phyloP scores from a whole-genome alignment of 306 rosid species.

The Dryas drummondii region DNA sequence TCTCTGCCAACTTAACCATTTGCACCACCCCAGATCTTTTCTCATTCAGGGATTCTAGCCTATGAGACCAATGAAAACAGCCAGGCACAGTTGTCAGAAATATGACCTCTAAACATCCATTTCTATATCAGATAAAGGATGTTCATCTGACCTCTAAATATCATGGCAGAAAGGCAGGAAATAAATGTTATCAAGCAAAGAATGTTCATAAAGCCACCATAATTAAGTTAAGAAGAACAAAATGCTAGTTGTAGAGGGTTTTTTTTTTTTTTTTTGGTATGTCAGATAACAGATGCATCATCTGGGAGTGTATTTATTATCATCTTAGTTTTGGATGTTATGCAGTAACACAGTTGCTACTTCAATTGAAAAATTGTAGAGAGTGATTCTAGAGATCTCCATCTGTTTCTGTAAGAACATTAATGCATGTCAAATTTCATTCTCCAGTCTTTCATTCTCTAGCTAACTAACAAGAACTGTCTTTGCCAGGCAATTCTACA shows the following conservation, averaged over 20 bases:
- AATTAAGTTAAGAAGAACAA: background rate
- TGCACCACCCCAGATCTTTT: conserved; percentile 90
- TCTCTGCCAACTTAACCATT: conserved; percentile 97
- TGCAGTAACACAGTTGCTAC: background rate
- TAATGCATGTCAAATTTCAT: background rate
- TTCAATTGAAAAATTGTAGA: background rate
- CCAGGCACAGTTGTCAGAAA: background rate
- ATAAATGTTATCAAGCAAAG: background rate
- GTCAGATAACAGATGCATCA: background rate
- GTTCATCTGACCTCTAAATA: background rate
- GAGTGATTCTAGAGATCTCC: background rate
- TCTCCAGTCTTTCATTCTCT: background rate
- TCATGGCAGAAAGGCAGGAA: background rate
- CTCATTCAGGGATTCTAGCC: conserved; percentile 87
- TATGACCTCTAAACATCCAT: background rate
- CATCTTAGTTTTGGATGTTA: background rate
- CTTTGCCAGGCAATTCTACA: background rate
- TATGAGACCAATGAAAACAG: conserved; percentile 37
- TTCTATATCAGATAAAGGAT: background rate
- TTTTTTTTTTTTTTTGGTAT: background rate
- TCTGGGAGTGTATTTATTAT: background rate
- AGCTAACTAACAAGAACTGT: background rate
- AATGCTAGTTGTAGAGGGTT: background rate
- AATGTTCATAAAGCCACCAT: background rate
- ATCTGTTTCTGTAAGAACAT: background rate